Evolutionary conservation across 2,329 filamentous ascomycete genomes (phyloP), one percentile per base, ranked within the genome.

Genomic region (Penicillium sp.): DNA sequence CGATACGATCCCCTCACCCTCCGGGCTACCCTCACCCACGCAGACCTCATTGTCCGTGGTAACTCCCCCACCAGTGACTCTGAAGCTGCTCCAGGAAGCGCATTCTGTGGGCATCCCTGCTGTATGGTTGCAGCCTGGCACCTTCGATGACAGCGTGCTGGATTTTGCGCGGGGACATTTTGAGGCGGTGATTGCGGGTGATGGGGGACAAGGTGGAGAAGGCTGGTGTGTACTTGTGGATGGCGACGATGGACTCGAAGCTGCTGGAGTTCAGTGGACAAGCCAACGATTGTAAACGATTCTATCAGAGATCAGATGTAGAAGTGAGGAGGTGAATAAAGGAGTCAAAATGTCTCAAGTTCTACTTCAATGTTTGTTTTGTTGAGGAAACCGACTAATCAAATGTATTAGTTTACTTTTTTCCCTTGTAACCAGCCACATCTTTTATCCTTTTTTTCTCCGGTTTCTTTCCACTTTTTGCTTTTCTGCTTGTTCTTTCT

Each of bases 121-220:
- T 26, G 87, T 96, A 5, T 96, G 91, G 90, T 78, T 98, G 63
- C 95, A 98, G 77, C 95, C 95, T 0, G 95, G 93, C 1, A 93
- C 87, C 16, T 98, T 90, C 71, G 87, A 96, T 71, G 85, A 90
- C 51, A 85, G 86, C 57, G 89, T 92, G 23, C 71, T 96, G 61
- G 78, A 83, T 42, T 92, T 85, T 73, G 92, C 91, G 3, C 79
- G 82, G 59, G 78, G 78, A 46, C 83, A 89, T 62, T 96, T 95
- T 67, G 79, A 86, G 63, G 86, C 87, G 37, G 88, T 80, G 46
- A 82, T 92, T 35, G 88, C 85, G 81, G 60, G 87, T 82, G 80
- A 88, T 37, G 86, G 87, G 27, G 87, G 88, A 26, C 70, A 76
- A 27, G 90, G 90, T 8, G 75, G 78, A 50, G 90, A 93, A 69